Conservation (phyloP, 345 rosid species). For the Xanthoceras sorbifolium region DNA sequence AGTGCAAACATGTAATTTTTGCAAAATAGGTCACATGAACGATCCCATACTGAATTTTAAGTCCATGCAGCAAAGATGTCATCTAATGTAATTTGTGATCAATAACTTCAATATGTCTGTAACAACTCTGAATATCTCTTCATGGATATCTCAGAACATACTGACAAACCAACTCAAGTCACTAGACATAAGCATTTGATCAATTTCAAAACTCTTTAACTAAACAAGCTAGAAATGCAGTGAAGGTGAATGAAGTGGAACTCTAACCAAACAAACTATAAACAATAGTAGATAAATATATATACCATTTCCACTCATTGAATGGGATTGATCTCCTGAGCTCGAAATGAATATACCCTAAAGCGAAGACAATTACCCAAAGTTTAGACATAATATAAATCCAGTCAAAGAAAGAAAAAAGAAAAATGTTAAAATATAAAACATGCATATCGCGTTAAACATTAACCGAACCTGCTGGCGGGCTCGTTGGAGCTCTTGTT, state of each 20-base stretch:
- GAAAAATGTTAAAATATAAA: slow-evolving; percentile 1
- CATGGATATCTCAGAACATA: background rate
- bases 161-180: background rate
- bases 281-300: slow-evolving; percentile 7
- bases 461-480: slow-evolving; percentile 74
- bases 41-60: background rate
- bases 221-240: background rate
- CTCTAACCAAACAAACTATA: background rate
- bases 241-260: background rate
- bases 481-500: slow-evolving; percentile 94
- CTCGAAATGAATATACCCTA: slow-evolving; percentile 83
- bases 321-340: slow-evolving; percentile 87
- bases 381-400: slow-evolving; percentile 10
- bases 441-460: slow-evolving; percentile 18
- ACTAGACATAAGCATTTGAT: background rate
- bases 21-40: background rate
- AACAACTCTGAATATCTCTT: slow-evolving; percentile 1
- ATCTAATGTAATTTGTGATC: background rate
- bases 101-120: background rate
- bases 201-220: slow-evolving; percentile 4
- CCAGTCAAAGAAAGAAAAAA: slow-evolving; percentile 7
- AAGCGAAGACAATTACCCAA: slow-evolving; percentile 6
- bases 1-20: background rate
- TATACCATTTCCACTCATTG: slow-evolving; percentile 89
- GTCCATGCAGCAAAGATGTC: slow-evolving; percentile 8